Base-by-base conservation (phyloP, 352 stramenopile genomes). In the Globisporangium iwayamae region DNA sequence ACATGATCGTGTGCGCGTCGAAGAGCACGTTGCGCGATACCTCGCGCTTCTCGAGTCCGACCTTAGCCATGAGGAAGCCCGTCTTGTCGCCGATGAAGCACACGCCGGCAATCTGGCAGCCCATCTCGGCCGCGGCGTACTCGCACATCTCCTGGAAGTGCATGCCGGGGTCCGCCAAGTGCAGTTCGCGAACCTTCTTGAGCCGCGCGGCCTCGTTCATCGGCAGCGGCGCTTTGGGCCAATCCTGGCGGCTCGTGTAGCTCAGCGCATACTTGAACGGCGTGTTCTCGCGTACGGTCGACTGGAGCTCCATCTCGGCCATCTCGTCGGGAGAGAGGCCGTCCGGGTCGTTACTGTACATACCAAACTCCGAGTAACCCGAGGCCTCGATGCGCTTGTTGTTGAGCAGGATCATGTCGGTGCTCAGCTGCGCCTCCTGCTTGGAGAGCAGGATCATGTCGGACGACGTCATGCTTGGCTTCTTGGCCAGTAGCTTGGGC, bases 61-160 rank as follows among this genome's bases (percentile, higher is more conserved):
- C 71, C 45, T 83, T 88, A n/a, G 86, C 78, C 78, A 93, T 89
- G 8, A 95, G 59, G 65, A 93, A 95, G 16, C 83, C 83, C 53
- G 78, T 93, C 75, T 92, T 95, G 73, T 93, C 86, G 28, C 86
- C 86, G 22, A 94, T 87, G 60, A 94, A 90, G 70, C 82, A 90
- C 45, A 93, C 83, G n/a, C 79, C 79, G 0, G 86, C 82, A 50
- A 90, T 89, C 72, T 89, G 81, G 69, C 86, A 94, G 53, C 82
- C 82, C 69, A 90, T 75, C 67, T 91, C 84, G 16, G 86, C 85
- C 3, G 85, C 83, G 18, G 84, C 86, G 63, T 91, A 92, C 65
- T 94, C 86, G 57, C 85, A 91, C 81, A 94, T 93, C 60, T 94
- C 86, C 61, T 94, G 86, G 67, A 94, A 94, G 60, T 93, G 86